Percentiles rank a stretch among this genome's conserved stretches.
Conservation (phyloP, 495 filamentous ascomycete species). For the Lophium mytilinum region DNA sequence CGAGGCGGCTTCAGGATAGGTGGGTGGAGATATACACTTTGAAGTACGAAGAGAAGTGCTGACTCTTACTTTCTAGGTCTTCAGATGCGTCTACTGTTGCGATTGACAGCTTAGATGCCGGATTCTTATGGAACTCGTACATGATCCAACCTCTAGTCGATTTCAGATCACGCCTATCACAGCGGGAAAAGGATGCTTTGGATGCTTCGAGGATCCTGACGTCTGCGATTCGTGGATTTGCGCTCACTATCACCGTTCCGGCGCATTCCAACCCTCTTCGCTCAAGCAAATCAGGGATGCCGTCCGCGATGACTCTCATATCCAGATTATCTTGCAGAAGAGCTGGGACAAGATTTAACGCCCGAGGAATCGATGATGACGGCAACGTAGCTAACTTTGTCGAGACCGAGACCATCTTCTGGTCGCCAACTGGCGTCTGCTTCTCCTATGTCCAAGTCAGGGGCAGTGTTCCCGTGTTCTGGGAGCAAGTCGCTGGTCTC, state of each 20-base stretch:
- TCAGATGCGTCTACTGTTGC: slow-evolving; percentile 31
- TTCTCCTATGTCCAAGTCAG: slow-evolving; percentile 93
- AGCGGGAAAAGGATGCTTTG: slow-evolving; percentile 60
- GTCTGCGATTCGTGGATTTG: slow-evolving; percentile 89
- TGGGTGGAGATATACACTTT: slow-evolving; percentile 33
- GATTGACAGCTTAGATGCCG: slow-evolving; percentile 59
- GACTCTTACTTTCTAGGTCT: slow-evolving; percentile 13
- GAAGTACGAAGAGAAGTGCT: background rate
- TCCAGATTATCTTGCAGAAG: slow-evolving; percentile 85
- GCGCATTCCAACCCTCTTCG: slow-evolving; percentile 47
- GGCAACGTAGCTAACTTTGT: slow-evolving; percentile 92
- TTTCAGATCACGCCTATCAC: slow-evolving; percentile 72
- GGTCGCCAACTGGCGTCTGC: slow-evolving; percentile 62
- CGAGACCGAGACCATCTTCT: slow-evolving; percentile 62
- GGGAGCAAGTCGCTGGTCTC: slow-evolving; percentile 86
- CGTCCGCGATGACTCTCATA: slow-evolving; percentile 77
- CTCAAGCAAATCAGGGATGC: slow-evolving; percentile 52
- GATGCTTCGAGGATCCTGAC: slow-evolving; percentile 84
- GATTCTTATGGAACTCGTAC: slow-evolving; percentile 94
- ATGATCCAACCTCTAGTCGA: slow-evolving; percentile 90
- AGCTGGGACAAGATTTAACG: slow-evolving; percentile 93
- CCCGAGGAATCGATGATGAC: slow-evolving; percentile 93
- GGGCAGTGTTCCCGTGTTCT: slow-evolving; percentile 91
- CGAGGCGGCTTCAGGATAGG: slow-evolving; percentile 87
- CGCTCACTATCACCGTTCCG: slow-evolving; percentile 74